Conservation (phyloP, 345 rosid genomes). For the Salix udensis region DNA sequence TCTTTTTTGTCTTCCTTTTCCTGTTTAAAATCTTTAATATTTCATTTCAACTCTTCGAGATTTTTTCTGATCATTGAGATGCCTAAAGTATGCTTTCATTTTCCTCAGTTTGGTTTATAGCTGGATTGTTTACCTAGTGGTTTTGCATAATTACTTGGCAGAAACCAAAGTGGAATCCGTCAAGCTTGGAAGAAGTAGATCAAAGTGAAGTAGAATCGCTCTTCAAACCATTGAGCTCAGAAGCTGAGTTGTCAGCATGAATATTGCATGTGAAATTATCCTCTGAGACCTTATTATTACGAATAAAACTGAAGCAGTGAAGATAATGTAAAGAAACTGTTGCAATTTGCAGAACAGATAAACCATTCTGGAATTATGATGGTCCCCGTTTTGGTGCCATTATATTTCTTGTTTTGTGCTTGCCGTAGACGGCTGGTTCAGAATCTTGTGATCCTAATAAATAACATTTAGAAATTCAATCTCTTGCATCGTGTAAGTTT, state of each 20-base stretch:
- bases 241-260: constrained; percentile 49
- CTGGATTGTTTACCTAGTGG: background rate
- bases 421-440: background rate
- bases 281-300: background rate
- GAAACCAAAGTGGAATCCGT: constrained; percentile 86
- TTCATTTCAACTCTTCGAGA: too few relatives aligned
- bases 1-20: background rate
- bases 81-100: background rate
- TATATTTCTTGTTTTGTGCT: background rate
- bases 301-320: background rate
- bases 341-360: too few relatives aligned
- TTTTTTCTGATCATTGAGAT: background rate
- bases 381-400: background rate
- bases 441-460: background rate
- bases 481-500: too few relatives aligned
- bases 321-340: background rate
- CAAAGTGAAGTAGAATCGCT: constrained; percentile 59
- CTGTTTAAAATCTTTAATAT: background rate
- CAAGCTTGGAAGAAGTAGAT: constrained; percentile 60
- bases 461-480: too few relatives aligned
- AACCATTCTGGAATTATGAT: too few relatives aligned
- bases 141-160: constrained; percentile 28
- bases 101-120: background rate
- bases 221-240: constrained; percentile 54
- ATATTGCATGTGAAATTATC: background rate